Evolutionary conservation across 2,329 filamentous ascomycete species (phyloP), one percentile per base, ranked within the genome.

Genomic region (Rutstroemia sydowiana): DNA sequence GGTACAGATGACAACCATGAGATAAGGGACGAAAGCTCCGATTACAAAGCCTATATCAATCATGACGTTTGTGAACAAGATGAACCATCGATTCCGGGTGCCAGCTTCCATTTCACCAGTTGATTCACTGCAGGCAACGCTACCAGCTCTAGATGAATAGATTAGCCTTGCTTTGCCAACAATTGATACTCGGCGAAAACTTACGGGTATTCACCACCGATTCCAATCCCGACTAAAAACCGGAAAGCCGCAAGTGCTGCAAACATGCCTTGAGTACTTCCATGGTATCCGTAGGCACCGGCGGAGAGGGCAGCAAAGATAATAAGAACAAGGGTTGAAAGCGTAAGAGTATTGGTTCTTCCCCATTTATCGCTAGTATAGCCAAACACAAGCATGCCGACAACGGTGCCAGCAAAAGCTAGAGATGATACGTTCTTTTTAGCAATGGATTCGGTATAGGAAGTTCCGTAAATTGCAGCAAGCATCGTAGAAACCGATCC

Each of bases 71-170:
- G 88, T 95, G 68, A 93, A 95, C 58, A 95, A 75, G 61, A 92
- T 88, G 65, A 91, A 96, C 88, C 89, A 95, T 36, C 86, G 77
- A 65, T 96, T 92, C n/a, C 91, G 77, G 14, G 85, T 85, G 10
- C 91, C 91, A 14, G 71, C 68, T 67, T 89, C 88, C 54, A 96
- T 74, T 65, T 95, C 88, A 20, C 88, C 87, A 0, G 85, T 91
- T 4, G 85, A 85, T 69, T 96, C 91, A 2, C 90, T 88, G 48
- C 82, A 87, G 2, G 85, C 87, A 0, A 96, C 91, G 54, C 82
- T 88, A 3, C 91, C 91, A 39, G 87, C 87, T n/a, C n/a, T n/a
- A n/a, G n/a, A n/a, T n/a, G n/a, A n/a, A n/a, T n/a, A n/a, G n/a
- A n/a, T n/a, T n/a, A n/a, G n/a, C n/a, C n/a, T n/a, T n/a, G n/a